phyloP scores from a whole-genome alignment of 805 yeast species.

The Metschnikowia lunata region DNA sequence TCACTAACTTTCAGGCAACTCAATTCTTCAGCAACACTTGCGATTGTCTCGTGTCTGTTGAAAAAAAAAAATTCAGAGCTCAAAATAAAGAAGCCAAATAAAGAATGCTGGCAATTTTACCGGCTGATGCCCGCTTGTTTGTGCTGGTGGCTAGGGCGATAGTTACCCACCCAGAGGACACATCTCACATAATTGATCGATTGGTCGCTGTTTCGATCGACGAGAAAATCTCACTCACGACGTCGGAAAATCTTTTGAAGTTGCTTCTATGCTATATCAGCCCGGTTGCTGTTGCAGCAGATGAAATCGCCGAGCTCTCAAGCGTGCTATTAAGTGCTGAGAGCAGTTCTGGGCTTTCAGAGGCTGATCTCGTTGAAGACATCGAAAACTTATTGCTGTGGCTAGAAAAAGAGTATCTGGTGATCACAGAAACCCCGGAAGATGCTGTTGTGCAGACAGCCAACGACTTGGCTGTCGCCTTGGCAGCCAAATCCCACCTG shows the following conservation, averaged over 20 bases:
- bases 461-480: constrained; percentile 1
- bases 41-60: too few species aligned
- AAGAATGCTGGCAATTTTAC: too few species aligned
- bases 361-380: constrained; percentile 10
- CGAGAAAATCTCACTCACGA: constrained; percentile 4
- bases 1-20: too few species aligned
- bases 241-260: constrained; percentile 8
- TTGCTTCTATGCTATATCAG: constrained; percentile 9
- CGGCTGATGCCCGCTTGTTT: constrained; percentile 12
- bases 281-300: constrained; percentile 7
- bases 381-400: constrained; percentile 6
- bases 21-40: too few species aligned
- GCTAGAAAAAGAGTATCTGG: constrained; percentile 4
- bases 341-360: not conserved
- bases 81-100: too few species aligned
- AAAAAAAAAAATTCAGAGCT: too few species aligned
- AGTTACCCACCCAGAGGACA: constrained; percentile 5
- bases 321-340: constrained; percentile 2
- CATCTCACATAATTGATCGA: constrained; percentile 2
- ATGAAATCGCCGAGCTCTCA: constrained; percentile 4
- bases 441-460: constrained; percentile 10
- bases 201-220: constrained; percentile 4
- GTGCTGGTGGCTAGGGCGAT: constrained; percentile 7
- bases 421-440: not conserved
- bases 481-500: constrained; percentile 4